Evolutionary conservation across 441 rosid genomes (phyloP), one percentile per base, ranked within the genome.

Genomic region (Metrosideros polymorpha): DNA sequence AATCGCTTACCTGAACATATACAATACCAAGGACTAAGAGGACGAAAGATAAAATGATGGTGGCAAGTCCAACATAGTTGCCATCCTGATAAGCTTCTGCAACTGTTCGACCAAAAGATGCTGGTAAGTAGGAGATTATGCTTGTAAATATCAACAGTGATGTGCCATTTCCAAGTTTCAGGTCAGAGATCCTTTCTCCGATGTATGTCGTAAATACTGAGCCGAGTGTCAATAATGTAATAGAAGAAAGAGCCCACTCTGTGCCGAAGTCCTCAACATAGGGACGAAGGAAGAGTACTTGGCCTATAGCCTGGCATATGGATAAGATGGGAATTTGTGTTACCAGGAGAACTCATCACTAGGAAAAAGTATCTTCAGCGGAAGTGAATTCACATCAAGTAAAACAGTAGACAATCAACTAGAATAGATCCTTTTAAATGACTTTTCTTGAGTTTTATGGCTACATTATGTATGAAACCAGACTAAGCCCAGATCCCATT

Each of bases 81-180:
- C 98, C 98, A 91, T 95, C 99, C 89, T 95, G 95, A 88, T 91
- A 94, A 54, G 96, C 99, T 85, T 98, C 90, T 29, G 98, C 90
- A 82, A 93, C 90, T 22, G 98, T 96, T 94, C 96, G 92, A 88
- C 99, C 99, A 89, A 98, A 94, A 83, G 99, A 98, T 86, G 99
- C 98, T 9, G 99, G 99, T 91, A 96, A 91, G 92, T 98, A 98
- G 63, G 99, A 98, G 89, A 98, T 93, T 51, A 98, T 98, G 91
- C 97, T 98, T 4, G 99, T 98, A 90, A 98, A 98, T 88, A 98
- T 98, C 84, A 98, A 89, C 71, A 98, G 95, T 39, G 99, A 96
- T 18, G 99, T 98, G 53, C 99, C 99, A 79, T 98, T 98, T 89
- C 99, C 99, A 84, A 98, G 98, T 89, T 98, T 98, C 84, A 98